Conservation (phyloP, 495 filamentous ascomycete species). For the Aspergillus ostianus region DNA sequence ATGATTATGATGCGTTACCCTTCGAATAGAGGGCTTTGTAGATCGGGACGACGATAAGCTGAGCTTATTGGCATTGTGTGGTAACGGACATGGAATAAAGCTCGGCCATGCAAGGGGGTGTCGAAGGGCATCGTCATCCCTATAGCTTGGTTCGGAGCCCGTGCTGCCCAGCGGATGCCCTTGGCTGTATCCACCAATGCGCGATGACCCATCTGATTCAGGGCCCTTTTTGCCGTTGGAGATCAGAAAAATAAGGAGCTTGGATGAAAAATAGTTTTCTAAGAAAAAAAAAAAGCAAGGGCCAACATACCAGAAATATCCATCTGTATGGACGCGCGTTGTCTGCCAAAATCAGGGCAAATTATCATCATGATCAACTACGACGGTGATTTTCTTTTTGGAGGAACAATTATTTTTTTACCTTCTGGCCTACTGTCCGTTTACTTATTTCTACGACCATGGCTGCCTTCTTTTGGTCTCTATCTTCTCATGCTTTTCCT, state of each 20-base stretch:
- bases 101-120: conserved; percentile 5
- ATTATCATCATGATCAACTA: conserved; percentile 1
- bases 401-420: background rate
- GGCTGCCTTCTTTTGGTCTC: background rate
- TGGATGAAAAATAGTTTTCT: background rate
- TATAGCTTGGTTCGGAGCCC: conserved; percentile 6
- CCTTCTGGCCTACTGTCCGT: background rate
- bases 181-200: conserved; percentile 6
- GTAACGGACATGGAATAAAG: conserved; percentile 1
- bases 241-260: background rate
- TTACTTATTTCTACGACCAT: conserved; percentile 5
- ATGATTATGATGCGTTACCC: conserved; percentile 5
- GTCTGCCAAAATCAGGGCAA: conserved; percentile 6
- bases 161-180: conserved; percentile 5
- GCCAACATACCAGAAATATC: conserved; percentile 9
- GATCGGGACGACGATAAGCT: background rate
- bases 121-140: background rate
- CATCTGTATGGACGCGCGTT: conserved; percentile 6
- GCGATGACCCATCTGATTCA: conserved; percentile 2
- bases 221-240: background rate
- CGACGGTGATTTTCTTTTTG: background rate
- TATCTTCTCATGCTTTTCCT: background rate
- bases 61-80: conserved; percentile 6
- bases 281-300: conserved; percentile 5
- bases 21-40: conserved; percentile 1